Conservation (phyloP, 805 yeast genomes). For the Nakazawaea ambrosiae region DNA sequence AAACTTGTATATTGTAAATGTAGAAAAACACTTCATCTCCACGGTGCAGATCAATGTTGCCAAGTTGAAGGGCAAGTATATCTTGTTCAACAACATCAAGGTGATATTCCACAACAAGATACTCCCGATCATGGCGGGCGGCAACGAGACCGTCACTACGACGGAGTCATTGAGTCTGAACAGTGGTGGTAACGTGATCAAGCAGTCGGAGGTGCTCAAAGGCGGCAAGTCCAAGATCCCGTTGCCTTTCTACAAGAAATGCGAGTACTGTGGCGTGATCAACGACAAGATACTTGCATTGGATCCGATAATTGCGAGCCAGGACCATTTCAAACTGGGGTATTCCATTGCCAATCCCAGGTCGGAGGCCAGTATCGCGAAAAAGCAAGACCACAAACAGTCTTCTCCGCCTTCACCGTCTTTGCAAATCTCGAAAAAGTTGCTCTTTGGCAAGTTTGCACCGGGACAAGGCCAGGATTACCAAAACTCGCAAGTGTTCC, state of each 20-base stretch:
- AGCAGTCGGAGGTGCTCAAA: conserved; percentile 15
- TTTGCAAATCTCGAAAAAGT: too few species aligned
- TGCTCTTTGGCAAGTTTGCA: too few species aligned
- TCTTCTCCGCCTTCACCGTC: background rate
- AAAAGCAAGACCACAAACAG: background rate
- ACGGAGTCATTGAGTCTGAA: background rate
- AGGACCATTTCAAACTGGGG: background rate
- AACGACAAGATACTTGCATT: background rate
- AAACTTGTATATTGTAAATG: conserved; percentile 16
- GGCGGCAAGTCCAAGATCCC: conserved; percentile 20
- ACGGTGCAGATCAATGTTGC: conserved; percentile 22
- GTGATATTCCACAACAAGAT: conserved; percentile 20
- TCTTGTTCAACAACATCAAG: conserved; percentile 23
- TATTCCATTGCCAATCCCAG: background rate
- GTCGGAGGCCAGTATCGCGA: background rate
- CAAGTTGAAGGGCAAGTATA: conserved; percentile 19
- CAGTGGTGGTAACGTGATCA: conserved; percentile 11
- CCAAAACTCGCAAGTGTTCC: conserved; percentile 1
- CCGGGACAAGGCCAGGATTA: too few species aligned
- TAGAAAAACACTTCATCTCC: conserved; percentile 17
- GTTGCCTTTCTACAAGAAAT: conserved; percentile 16
- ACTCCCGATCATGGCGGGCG: conserved; percentile 3
- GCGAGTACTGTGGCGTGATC: conserved; percentile 11
- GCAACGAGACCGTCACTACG: background rate
- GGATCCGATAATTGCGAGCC: background rate